Conservation (phyloP, 257 asterid species). For the Solanum stenotomum region DNA sequence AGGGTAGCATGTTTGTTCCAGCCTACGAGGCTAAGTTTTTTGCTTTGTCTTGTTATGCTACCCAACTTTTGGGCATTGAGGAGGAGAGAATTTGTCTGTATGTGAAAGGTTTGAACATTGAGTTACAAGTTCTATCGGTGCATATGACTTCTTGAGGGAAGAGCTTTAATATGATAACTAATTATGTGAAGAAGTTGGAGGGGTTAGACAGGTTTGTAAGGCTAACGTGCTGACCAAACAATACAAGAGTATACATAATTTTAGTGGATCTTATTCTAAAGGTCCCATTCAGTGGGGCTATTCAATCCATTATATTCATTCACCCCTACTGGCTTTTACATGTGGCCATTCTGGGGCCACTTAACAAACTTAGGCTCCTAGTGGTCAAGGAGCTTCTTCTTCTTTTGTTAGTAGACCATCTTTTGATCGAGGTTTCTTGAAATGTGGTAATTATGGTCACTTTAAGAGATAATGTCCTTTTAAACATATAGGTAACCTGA, state of each 20-base stretch:
- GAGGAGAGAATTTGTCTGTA: not conserved
- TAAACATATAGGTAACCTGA: not conserved
- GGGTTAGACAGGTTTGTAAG: not conserved
- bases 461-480: not conserved
- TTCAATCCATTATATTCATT: too few relatives aligned
- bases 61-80: not conserved
- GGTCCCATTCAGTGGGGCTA: too few relatives aligned
- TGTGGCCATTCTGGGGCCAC: too few relatives aligned
- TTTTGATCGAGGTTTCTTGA: too few relatives aligned
- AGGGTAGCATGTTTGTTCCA: not conserved
- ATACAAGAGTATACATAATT: too few relatives aligned
- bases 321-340: too few relatives aligned
- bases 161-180: not conserved
- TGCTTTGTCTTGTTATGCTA: not conserved
- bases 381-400: too few relatives aligned
- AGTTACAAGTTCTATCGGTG: too few relatives aligned
- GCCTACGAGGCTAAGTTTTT: not conserved
- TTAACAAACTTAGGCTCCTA: too few relatives aligned
- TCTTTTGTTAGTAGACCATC: too few relatives aligned
- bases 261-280: too few relatives aligned
- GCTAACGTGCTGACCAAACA: not conserved
- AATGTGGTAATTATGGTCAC: not conserved
- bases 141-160: not conserved
- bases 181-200: not conserved
- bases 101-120: not conserved